Evolutionary conservation across 306 rosid genomes (phyloP).

Genomic region (Begonia loranthoides): DNA sequence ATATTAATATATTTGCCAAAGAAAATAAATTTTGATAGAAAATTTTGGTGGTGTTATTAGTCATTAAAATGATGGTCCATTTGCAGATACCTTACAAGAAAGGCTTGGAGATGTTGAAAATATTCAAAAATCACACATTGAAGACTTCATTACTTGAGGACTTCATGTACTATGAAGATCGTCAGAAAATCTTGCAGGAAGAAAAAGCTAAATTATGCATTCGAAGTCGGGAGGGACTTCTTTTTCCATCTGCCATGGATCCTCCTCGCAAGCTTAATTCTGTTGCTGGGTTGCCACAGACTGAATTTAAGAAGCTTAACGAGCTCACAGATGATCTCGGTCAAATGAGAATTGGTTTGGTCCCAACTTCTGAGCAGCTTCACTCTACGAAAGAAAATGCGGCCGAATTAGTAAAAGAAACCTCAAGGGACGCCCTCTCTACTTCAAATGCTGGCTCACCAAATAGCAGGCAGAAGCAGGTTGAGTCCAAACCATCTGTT

Average conservation of each 20-base stretch:
- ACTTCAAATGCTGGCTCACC: conserved; percentile 54
- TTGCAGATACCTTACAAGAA: conserved; percentile 56
- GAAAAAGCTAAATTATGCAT: conserved; percentile 54
- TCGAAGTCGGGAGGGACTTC: conserved; percentile 35
- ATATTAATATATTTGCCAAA: too few species aligned
- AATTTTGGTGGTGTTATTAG: not conserved
- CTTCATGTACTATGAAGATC: conserved; percentile 76
- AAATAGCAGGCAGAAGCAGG: conserved; percentile 32
- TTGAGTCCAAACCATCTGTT: conserved; percentile 22
- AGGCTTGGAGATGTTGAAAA: conserved; percentile 76
- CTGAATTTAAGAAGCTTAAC: conserved; percentile 19
- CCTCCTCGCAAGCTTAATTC: conserved; percentile 40
- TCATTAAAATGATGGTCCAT: conserved; percentile 11
- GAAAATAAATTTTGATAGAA: too few species aligned
- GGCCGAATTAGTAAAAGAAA: conserved; percentile 7
- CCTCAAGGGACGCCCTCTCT: conserved; percentile 21
- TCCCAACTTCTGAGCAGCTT: conserved; percentile 23
- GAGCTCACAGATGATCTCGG: conserved; percentile 21
- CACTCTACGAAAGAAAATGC: conserved; percentile 20
- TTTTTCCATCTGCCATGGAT: conserved; percentile 29
- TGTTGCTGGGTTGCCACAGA: conserved; percentile 24
- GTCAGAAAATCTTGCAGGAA: conserved; percentile 81
- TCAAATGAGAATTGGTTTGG: conserved; percentile 11
- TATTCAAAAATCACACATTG: conserved; percentile 55
- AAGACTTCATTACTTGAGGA: conserved; percentile 89